phyloP scores from a whole-genome alignment of 2,329 filamentous ascomycete species.

The Aspergillus versicolor region DNA sequence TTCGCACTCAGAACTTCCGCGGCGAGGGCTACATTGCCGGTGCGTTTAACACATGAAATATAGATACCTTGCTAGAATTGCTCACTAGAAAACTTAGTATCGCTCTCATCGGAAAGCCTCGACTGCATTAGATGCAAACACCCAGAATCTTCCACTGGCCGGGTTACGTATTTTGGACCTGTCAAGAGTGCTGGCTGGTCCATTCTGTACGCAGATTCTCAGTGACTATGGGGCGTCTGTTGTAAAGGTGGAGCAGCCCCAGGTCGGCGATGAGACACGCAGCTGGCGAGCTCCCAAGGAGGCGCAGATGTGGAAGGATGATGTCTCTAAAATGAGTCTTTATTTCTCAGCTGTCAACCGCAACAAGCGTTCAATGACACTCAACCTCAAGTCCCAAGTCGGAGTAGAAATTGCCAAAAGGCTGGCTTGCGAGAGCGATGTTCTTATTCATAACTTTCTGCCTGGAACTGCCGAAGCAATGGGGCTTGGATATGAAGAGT shows the following conservation, averaged over 20 bases:
- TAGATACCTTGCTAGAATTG: no score
- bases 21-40: no score
- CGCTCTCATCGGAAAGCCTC: no score
- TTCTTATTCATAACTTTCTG: not conserved
- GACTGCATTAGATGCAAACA: no score
- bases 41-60: no score
- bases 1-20: no score
- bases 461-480: not conserved
- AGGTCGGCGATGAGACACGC: not conserved
- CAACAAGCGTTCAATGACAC: not conserved
- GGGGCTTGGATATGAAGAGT: not conserved
- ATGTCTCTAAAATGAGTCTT: not conserved
- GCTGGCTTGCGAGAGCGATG: not conserved
- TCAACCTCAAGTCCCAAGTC: not conserved
- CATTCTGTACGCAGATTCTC: not conserved
- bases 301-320: not conserved
- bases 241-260: not conserved
- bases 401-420: not conserved
- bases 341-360: not conserved
- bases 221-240: not conserved
- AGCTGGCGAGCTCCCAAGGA: not conserved
- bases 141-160: not conserved
- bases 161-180: not conserved
- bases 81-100: no score
- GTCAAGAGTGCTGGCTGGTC: not conserved